Evolutionary conservation across 2,329 filamentous ascomycete genomes (phyloP), one percentile per base, ranked within the genome.

Genomic region (Chaetomiaceae sp.): DNA sequence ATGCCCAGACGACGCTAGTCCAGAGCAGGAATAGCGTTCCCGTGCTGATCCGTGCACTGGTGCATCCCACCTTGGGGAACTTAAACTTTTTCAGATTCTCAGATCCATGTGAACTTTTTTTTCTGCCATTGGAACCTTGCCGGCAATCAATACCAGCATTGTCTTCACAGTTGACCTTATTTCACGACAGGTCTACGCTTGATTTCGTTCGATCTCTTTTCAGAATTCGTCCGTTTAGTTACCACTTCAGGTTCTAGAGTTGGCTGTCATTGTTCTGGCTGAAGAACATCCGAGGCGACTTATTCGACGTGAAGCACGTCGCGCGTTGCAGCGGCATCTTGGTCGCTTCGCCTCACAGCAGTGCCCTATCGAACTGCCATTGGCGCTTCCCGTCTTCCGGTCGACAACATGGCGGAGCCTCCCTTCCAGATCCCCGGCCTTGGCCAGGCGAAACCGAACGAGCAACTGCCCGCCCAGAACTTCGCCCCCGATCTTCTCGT

Each of bases 371-470:
- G 34, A 11, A 17, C 9, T 7, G 22, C 22, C 34, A 29, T 43
- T 40, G 33, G 31, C 20, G 22, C 14, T 6, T 34, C n/a, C 29
- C 6, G 15, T 25, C 12, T 31, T 19, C 14, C 11, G 27, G n/a
- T 14, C 19, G 44, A 14, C 42, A 57, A 11, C 23, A 63, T 65
- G 63, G 46, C 60, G 11, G 60, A 39, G 3, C 22, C 43, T 2
- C 44, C 57, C 2, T 62, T 62, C 39, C 50, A 59, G 22, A 68
- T 68, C n/a, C 65, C 66, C 11, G 65, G 66, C 51, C 64, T 67
- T 12, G 66, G 65, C 58, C 56, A 64, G 39, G 61, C 62, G 14
- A 59, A 59, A 50, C 46, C 58, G 4, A 63, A 62, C 34, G 59
- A 65, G 48, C 46, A 53, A 25, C 49, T 61, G 6, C 58, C 61